Base-by-base conservation (phyloP, 1,284 basidiomycete genomes). In the Stygiomarasmius scandens region DNA sequence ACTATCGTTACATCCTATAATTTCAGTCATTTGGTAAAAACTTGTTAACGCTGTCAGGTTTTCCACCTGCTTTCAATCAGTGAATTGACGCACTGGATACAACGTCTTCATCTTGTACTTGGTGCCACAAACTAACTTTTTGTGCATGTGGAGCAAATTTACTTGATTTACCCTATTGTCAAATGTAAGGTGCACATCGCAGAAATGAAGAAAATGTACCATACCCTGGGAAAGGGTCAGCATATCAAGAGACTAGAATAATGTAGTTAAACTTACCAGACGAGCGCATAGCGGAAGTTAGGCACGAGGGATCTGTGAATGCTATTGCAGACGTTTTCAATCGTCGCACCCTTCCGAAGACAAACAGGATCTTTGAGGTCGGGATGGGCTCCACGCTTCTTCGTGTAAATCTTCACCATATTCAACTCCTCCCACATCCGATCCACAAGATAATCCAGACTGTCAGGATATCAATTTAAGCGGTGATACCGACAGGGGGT, bases 361-460 rank as follows among this genome's bases (percentile, higher is more conserved):
- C 95, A 96, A 50, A 98, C 87, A n/a, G 96, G 96, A 73, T 98
- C 96, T 1, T 80, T 75, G 19, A 98, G 75, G 70, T 98, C 96
- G 2, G 96, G 95, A 64, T 92, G 91, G 32, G 82, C 92, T n/a
- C 96, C 96, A 49, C 96, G 84, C 73, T 96, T 96, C 76, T 98
- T 98, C 1, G 96, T 98, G 74, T 98, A 98, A 55, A 98, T 87
- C 73, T 95, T 95, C 52, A 96, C 94, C 19, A 96, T 83, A 38
- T 82, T 80, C 19, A 96, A 81, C 61, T 93, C 87, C 58, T 90
- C 89, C 96, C 96, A 98, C 61, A 98, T 93, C 43, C 87, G 82
- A 61, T 94, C 94, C 59, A 96, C 82, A 29, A 98, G 81, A 70
- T 93, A 91, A 69, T 95, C 90, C 58, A 98, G 75, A 71, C 92